Base-by-base conservation (phyloP, 345 rosid species). In the Euclidium syriacum region DNA sequence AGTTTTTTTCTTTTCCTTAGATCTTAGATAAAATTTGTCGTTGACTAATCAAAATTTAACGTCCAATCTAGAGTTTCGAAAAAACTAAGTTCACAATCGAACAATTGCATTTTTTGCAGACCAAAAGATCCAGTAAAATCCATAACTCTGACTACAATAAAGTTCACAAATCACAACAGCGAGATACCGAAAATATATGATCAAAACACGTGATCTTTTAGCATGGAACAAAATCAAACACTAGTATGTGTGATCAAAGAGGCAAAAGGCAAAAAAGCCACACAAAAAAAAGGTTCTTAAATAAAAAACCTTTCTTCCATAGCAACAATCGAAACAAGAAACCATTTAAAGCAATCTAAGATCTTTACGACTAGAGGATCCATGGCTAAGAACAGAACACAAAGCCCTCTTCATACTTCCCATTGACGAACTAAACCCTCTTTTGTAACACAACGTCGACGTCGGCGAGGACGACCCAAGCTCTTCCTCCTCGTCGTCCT, bases 341-440 rank as follows among this genome's bases (percentile, higher is more conserved):
- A 40, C 58, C 46, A 24, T 65, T 27, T 55, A 25, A 23, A 71
- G 14, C 60, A 64, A 56, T 41, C 65, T 64, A 57, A 56, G 70
- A 71, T 64, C 75, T 57, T 49, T 62, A 62, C 69, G 68, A 40
- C 48, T 57, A 49, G 75, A n/a, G n/a, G n/a, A 40, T 71, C 57
- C 70, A 32, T 74, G 65, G 16, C 80, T 79, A 4, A 76, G 70
- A 46, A 76, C 68, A 53, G 79, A 66, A 62, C 67, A 24, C 39
- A 83, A 67, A 44, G 65, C 75, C 52, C 72, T 78, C 81, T 78
- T 82, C 79, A 82, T 58, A 34, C 70, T 78, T 24, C 65, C 60
- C 76, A 80, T 60, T 3, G 81, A 78, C 52, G 65, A 70, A 46
- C 77, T 64, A 65, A 71, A 73, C 27, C 85, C 78, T 73, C 71